Conservation (phyloP, 2,329 filamentous ascomycete species). For the Didymella glomerata region DNA sequence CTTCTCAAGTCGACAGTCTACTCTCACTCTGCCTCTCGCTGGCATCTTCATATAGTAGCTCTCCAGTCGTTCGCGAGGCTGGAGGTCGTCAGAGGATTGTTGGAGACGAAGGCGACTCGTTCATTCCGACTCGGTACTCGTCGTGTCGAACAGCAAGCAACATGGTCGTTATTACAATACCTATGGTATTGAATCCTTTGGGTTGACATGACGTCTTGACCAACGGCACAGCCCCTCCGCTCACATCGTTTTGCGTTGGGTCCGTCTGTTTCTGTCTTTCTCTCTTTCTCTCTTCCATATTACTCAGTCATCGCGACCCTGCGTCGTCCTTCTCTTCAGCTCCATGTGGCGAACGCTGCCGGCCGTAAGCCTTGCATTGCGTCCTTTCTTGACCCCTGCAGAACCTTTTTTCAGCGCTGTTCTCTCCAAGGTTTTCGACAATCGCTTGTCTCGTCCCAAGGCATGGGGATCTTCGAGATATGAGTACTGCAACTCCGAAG, state of each 20-base stretch:
- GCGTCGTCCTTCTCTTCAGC: not conserved
- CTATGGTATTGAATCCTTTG: too few relatives aligned
- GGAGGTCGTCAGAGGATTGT: not conserved
- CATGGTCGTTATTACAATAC: not conserved
- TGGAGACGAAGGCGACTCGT: not conserved
- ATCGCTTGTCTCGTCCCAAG: not conserved
- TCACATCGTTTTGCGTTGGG: too few relatives aligned
- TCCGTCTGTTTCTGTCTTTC: slow-evolving; percentile 17
- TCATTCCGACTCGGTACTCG: not conserved
- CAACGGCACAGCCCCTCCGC: not conserved
- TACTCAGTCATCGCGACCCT: not conserved
- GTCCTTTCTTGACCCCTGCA: too few relatives aligned
- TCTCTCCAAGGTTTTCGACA: not conserved
- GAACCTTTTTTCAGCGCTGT: too few relatives aligned
- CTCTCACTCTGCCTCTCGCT: not conserved
- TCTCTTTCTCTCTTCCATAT: slow-evolving; percentile 3
- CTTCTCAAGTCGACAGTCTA: not conserved
- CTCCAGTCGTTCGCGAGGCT: not conserved
- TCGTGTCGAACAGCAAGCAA: not conserved
- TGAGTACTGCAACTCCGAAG: slow-evolving; percentile 21
- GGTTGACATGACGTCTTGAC: too few relatives aligned
- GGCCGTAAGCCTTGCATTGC: not conserved
- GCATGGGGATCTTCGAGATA: slow-evolving; percentile 8
- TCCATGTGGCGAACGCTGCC: not conserved
- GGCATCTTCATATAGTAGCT: not conserved